Conservation (phyloP, 345 rosid genomes). For the Eucalyptus cloeziana region DNA sequence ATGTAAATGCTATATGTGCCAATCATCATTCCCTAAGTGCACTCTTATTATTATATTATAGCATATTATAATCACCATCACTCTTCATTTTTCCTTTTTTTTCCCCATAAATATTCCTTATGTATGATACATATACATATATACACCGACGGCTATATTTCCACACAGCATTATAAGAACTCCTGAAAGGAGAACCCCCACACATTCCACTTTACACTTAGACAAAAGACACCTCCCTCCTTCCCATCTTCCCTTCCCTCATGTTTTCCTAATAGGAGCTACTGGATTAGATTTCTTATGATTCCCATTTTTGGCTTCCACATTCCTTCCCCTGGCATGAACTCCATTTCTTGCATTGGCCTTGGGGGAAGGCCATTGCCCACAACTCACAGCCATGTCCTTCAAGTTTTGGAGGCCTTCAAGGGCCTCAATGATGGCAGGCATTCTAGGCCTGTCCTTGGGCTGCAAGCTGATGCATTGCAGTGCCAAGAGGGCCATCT, state of each 20-base stretch:
- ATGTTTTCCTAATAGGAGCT: constrained; percentile 6
- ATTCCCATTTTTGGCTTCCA: constrained; percentile 8
- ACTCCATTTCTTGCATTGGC: constrained; percentile 12
- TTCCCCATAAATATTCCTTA: background rate
- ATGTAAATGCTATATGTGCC: background rate
- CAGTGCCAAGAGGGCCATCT: constrained; percentile 43
- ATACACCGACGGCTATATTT: background rate
- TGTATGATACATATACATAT: background rate
- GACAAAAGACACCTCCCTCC: background rate
- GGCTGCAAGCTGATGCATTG: constrained; percentile 78
- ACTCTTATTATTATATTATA: background rate
- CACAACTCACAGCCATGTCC: constrained; percentile 74
- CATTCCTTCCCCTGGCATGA: constrained; percentile 7
- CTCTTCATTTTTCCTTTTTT: background rate
- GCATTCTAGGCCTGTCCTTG: constrained; percentile 84
- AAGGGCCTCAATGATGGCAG: constrained; percentile 45
- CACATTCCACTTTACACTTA: background rate
- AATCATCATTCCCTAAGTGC: background rate
- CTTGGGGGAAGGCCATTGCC: constrained; percentile 55
- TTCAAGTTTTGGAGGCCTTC: constrained; percentile 42
- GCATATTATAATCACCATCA: background rate
- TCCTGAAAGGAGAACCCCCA: background rate
- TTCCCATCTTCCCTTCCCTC: background rate
- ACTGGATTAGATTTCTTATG: constrained; percentile 33
- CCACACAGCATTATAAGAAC: background rate